Evolutionary conservation across 2,329 filamentous ascomycete species (phyloP), one percentile per base, ranked within the genome.

Genomic region (Fusarium agapanthi): DNA sequence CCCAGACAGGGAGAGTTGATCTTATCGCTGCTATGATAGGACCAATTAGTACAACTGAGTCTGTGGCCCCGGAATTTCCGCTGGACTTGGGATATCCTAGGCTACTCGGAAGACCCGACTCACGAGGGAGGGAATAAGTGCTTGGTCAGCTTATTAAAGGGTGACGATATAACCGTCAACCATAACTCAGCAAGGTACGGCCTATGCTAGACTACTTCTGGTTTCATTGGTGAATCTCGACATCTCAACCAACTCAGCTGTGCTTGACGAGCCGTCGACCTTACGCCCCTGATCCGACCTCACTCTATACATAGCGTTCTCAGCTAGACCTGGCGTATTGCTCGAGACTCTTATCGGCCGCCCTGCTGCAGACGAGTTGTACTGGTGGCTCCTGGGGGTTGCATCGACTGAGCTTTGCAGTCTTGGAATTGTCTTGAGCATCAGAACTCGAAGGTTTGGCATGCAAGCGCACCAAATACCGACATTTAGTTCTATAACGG

Each of bases 231-330:
- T 37, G 6, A 64, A 10, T 4, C 38, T 37, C 14, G 61, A 45
- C 61, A 64, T 63, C 38, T 64, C 58, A 7, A 63, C 61, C 4
- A 64, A 48, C 9, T 64, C 61, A 26, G 61, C 58, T 45, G 61
- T 64, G 18, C 61, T 64, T 0, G 58, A 64, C 9, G 61, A 64
- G 1, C 44, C 58, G 18, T 45, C 61, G 10, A 56, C 38, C 28
- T 56, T 56, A 2, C 14, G 28, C 7, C 22, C 58, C 3, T 32
- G 32, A 5, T 28, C 30, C 4, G 61, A 22, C 2, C 37, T 44
- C 2, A 20, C 58, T 30, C 43, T 40, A 8, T 63, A 63, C 4
- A 32, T 9, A 13, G 45, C 4, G 11, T 24, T 24, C 1, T 54
- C 58, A 13, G 13, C 2, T 22, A 24, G 1, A 12, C n/a, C 20